phyloP scores from a whole-genome alignment of 441 rosid species.

The Kokia cookei region DNA sequence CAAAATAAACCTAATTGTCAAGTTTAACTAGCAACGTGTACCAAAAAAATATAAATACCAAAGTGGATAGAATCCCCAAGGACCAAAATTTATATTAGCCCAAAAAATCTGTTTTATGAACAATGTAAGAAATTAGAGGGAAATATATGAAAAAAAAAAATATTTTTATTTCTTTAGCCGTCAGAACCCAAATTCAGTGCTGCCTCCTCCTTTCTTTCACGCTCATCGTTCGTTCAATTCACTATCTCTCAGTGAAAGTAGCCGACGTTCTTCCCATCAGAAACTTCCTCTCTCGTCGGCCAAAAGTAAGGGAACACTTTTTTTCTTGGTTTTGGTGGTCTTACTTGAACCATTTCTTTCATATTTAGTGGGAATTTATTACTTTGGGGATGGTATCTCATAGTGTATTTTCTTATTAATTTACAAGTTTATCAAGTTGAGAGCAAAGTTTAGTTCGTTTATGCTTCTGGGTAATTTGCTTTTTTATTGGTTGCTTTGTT shows the following conservation, averaged over 20 bases:
- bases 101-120: too few relatives aligned
- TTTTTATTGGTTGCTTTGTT: background rate
- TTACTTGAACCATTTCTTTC: background rate
- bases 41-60: too few relatives aligned
- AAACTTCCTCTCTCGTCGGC: background rate
- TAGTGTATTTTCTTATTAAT: background rate
- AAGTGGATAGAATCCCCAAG: too few relatives aligned
- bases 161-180: background rate
- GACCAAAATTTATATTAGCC: too few relatives aligned
- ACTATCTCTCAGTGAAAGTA: background rate
- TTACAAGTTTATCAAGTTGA: background rate
- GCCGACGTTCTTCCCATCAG: background rate
- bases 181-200: background rate
- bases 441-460: background rate
- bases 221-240: background rate
- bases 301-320: background rate
- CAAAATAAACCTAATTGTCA: too few relatives aligned
- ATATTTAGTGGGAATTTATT: background rate
- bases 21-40: too few relatives aligned
- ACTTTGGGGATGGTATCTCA: too few relatives aligned
- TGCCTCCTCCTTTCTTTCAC: background rate
- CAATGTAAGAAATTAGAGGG: too few relatives aligned
- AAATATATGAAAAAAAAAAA: too few relatives aligned
- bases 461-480: background rate
- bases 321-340: background rate